phyloP scores from a whole-genome alignment of 805 yeast genomes.

The Saccharomycopsis babjevae region DNA sequence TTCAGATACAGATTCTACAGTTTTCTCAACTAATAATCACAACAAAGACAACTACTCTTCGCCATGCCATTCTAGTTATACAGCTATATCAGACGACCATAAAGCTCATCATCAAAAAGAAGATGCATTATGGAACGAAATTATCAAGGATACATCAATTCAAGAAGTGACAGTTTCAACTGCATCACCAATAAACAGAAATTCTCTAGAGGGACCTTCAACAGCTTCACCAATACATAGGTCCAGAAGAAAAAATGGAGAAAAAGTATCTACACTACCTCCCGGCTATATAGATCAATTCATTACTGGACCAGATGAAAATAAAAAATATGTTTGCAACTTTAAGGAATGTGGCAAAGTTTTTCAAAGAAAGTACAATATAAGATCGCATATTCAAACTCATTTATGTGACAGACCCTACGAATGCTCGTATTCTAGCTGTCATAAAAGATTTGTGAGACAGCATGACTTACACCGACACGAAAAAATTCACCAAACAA shows the following conservation, averaged over 20 bases:
- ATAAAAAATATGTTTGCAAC: slow-evolving; percentile 63
- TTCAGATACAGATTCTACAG: neutral
- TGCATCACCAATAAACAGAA: neutral
- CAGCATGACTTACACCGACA: slow-evolving; percentile 93
- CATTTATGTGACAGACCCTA: slow-evolving; percentile 93
- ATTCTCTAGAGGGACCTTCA: neutral
- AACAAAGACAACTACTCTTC: neutral
- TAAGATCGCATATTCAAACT: slow-evolving; percentile 92
- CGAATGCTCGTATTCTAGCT: slow-evolving; percentile 49
- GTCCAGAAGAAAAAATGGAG: slow-evolving; percentile 22
- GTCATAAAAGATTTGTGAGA: slow-evolving; percentile 83
- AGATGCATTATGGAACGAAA: slow-evolving; percentile 23
- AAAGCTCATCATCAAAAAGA: slow-evolving; percentile 7
- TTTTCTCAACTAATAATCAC: neutral
- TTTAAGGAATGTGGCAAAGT: slow-evolving; percentile 71
- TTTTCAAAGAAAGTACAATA: slow-evolving; percentile 83
- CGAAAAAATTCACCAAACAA: slow-evolving; percentile 61
- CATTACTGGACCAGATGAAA: slow-evolving; percentile 68
- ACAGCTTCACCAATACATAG: neutral
- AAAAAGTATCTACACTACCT: slow-evolving; percentile 54
- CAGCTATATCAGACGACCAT: slow-evolving; percentile 6
- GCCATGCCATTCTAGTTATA: neutral
- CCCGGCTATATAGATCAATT: slow-evolving; percentile 83
- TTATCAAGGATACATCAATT: slow-evolving; percentile 12
- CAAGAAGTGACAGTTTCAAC: neutral